Percentiles rank a stretch among this genome's conserved stretches.
Conservation (phyloP, 1,139 yeast species). For the Lizanozyma gosingica region DNA sequence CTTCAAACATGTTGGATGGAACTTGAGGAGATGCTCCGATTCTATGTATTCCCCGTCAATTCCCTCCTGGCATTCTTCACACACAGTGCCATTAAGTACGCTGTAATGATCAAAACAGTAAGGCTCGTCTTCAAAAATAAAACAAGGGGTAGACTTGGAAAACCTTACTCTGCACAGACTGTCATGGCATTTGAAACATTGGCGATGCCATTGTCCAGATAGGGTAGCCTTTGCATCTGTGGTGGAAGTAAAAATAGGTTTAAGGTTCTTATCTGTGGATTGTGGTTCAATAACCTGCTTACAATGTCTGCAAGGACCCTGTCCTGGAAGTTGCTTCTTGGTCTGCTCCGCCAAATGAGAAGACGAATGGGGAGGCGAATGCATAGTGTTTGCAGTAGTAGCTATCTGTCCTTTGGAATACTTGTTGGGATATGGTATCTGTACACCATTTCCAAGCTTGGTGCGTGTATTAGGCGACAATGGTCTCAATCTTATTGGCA, state of each 20-base stretch:
- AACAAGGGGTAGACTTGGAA: constrained; percentile 60
- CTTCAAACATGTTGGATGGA: constrained; percentile 55
- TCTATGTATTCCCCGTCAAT: constrained; percentile 91
- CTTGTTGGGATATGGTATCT: too few relatives aligned
- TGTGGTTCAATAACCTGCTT: constrained; percentile 33
- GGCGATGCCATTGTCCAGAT: constrained; percentile 91
- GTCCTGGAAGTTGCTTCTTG: constrained; percentile 38
- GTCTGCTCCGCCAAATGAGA: neutral
- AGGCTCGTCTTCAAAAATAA: constrained; percentile 70
- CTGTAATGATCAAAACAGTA: constrained; percentile 83
- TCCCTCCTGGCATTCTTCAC: constrained; percentile 62
- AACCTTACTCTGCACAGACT: constrained; percentile 46
- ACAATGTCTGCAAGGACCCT: constrained; percentile 73
- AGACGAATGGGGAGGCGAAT: neutral
- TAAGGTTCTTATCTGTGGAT: constrained; percentile 79
- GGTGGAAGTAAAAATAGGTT: constrained; percentile 1
- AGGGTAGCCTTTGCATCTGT: constrained; percentile 15
- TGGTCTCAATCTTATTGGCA: constrained; percentile 4
- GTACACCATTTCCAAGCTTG: constrained; percentile 1
- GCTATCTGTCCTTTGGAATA: neutral
- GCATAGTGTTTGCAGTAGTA: constrained; percentile 1
- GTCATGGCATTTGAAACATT: constrained; percentile 65
- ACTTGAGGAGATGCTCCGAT: constrained; percentile 56
- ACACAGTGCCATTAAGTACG: constrained; percentile 60
- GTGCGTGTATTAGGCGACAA: constrained; percentile 7